phyloP scores from a whole-genome alignment of 2,329 filamentous ascomycete genomes.

The Fusarium sterilihyphosum region DNA sequence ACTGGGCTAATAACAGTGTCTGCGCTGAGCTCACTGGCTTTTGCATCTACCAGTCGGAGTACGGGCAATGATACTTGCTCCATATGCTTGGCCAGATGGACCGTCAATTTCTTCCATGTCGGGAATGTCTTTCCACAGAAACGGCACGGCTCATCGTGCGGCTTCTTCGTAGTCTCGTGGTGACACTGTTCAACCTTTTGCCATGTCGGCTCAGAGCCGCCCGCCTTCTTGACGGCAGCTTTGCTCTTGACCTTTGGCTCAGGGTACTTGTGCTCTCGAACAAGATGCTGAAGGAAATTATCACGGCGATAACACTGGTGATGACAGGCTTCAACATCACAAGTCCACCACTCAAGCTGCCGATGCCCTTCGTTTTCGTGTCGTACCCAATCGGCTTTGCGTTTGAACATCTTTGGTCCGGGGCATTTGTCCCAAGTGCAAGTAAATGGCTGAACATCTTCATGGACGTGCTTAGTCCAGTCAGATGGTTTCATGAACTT shows the following conservation, averaged over 20 bases:
- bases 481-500: constrained; percentile 91
- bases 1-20: constrained; percentile 76
- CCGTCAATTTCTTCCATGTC: constrained; percentile 92
- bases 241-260: constrained; percentile 85
- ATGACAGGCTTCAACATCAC: constrained; percentile 80
- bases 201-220: constrained; percentile 74
- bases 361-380: constrained; percentile 94
- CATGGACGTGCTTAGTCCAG: constrained; percentile 96
- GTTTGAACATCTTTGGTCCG: constrained; percentile 91
- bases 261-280: constrained; percentile 86
- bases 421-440: constrained; percentile 87
- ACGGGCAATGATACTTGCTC: constrained; percentile 89
- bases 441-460: constrained; percentile 92
- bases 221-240: constrained; percentile 69
- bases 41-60: constrained; percentile 65
- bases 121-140: constrained; percentile 86
- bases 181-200: constrained; percentile 81
- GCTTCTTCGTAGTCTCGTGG: constrained; percentile 70
- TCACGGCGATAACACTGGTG: constrained; percentile 89
- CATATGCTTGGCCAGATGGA: constrained; percentile 96
- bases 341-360: constrained; percentile 91
- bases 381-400: constrained; percentile 94
- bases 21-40: constrained; percentile 59
- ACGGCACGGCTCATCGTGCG: constrained; percentile 82
- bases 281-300: constrained; percentile 92